Evolutionary conservation across 768 basidiomycete genomes (phyloP), one percentile per base, ranked within the genome.

Genomic region (Dendrothele bispora): DNA sequence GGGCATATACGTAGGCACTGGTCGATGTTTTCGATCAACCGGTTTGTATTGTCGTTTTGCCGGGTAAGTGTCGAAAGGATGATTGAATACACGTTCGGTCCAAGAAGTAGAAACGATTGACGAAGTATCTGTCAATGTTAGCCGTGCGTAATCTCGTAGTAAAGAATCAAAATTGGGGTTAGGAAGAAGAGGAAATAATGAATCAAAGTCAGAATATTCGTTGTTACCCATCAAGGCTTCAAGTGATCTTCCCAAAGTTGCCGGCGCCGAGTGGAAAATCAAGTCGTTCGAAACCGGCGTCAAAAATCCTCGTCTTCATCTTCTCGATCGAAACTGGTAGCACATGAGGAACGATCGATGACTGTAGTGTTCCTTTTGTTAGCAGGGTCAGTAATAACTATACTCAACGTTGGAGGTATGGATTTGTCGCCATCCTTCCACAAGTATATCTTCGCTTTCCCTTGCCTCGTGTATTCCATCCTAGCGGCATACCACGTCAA

Each of bases 1-100:
- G 15, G 58, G 62, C 56, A 59, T 59, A 32, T 59, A n/a, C n/a
- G n/a, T n/a, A n/a, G n/a, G n/a, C n/a, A n/a, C n/a, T n/a, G n/a
- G n/a, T n/a, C n/a, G n/a, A 2, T 62, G 57, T 49, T 62, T 64
- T 7, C 54, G 21, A 27, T 62, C 55, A 2, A 64, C 59, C 0
- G 56, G 55, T 27, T 64, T 62, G 41, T 61, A 63, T 53, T 29
- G 43, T 45, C 29, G 11, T 17, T 18, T n/a, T 6, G 25, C 10
- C 26, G 20, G 6, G 5, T n/a, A 45, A 14, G 20, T 22, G 28
- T 17, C 43, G 28, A n/a, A 41, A 39, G 11, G 37, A 42, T 17
- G 37, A 21, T 24, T 15, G 8, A 24, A 39, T 20, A 32, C 35
- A 7, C 24, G 40, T 0, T 14, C 8, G 12, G 51, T 52, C 55